Base-by-base conservation (phyloP, 257 asterid species). In the Ilex asprella region DNA sequence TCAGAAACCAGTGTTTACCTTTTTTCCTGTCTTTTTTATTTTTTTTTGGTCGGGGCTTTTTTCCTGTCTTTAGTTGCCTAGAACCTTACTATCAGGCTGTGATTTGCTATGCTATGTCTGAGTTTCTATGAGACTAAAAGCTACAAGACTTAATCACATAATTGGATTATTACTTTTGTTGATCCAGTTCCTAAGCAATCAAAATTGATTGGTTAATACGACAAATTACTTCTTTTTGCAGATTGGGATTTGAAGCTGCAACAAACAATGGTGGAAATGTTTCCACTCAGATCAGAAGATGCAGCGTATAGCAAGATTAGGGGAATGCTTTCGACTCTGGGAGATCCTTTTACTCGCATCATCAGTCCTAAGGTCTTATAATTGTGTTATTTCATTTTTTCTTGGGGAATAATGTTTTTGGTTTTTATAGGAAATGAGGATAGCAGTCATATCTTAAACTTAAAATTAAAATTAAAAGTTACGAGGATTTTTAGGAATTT, bases 241-340 rank as follows among this genome's bases (percentile, higher is more conserved):
- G 98, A 91, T 70, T 91, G 96, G 98, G 98, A 91, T 82, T 67
- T 78, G 71, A 86, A 84, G 70, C 78, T 91, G 80, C 98, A 91
- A 57, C 95, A 91, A 49, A 91, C 98, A 32, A 91, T 91, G 95
- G 95, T 82, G 44, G 95, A 85, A 66, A 89, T 91, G 80, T 91
- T 88, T 56, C 88, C 94, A 62, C 76, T 91, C 62, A 83, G 86
- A 46, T 85, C 96, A 21, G 98, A 86, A 76, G 98, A 91, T 81
- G 96, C 94, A 60, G 98, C 98, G 15, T 91, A 91, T 73, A 80
- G 64, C 83, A 86, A 88, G 83, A 53, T 91, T 61, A 91, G 82
- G 70, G 96, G 95, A 62, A 91, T 88, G 98, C 92, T 88, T 76
- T 81, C 95, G 13, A 84, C 98, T 64, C 96, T 91, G 49, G 98